A percentile compares a stretch with the other conserved stretches of the same genome.
These are phyloP conservation scores for Proliferodiscus dingleyae DNA, from an alignment of 2,329 filamentous ascomycete genomes.

Conservation along the genomic window DNA sequence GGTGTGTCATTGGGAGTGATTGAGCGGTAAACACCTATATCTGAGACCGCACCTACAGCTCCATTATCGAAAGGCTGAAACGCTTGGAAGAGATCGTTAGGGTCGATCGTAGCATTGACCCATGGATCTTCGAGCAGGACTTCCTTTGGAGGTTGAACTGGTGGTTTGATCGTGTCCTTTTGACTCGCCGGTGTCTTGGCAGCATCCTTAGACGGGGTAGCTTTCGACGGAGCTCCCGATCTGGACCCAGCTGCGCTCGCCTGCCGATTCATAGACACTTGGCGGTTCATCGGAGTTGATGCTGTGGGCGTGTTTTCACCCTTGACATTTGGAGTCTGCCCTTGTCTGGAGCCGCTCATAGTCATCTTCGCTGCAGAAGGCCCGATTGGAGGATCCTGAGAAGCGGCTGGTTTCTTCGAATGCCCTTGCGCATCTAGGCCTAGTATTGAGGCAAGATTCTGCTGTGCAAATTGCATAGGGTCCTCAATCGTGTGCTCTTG, in stretches of 20 bases:
- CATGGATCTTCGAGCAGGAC: constrained; percentile 27
- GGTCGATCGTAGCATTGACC: constrained; percentile 48
- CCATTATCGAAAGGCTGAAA: constrained; percentile 38
- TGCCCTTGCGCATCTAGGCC: constrained; percentile 49
- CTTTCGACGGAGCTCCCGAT: constrained; percentile 20
- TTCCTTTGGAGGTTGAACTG: constrained; percentile 27
- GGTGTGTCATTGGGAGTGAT: constrained; percentile 60
- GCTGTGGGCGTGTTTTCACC: constrained; percentile 27
- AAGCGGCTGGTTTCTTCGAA: constrained; percentile 13
- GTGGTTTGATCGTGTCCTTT: constrained; percentile 24
- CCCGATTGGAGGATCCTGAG: constrained; percentile 19
- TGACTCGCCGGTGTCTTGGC: constrained; percentile 20
- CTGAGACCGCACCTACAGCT: constrained; percentile 45
- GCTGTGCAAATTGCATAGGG: constrained; percentile 48
- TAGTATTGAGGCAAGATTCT: constrained; percentile 44
- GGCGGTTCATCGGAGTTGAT: constrained; percentile 46
- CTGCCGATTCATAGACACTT: constrained; percentile 45
- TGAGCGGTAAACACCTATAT: constrained; percentile 49
- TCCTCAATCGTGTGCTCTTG: constrained; percentile 55
- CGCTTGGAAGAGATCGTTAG: constrained; percentile 43
- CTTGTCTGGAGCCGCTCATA: constrained; percentile 26
- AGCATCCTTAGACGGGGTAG: constrained; percentile 19
- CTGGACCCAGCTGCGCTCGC: constrained; percentile 42
- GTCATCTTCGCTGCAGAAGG: constrained; percentile 34
- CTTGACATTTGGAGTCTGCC: constrained; percentile 41